Base-by-base conservation (phyloP, 1,139 yeast genomes). In the Geotrichum fermentans region DNA sequence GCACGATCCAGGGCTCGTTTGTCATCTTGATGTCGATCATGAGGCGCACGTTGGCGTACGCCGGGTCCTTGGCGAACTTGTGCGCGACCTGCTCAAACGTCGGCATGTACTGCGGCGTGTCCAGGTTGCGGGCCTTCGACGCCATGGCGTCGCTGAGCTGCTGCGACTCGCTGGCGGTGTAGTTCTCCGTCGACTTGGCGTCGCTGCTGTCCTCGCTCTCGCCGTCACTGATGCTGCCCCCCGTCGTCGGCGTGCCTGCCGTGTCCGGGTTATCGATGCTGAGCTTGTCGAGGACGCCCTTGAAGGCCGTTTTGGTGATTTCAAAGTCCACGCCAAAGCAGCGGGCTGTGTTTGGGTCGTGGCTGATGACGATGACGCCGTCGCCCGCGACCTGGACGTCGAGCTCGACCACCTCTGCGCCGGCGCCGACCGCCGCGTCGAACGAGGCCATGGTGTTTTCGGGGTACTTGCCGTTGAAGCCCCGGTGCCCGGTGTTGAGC, bases 11-110 rank as follows among this genome's bases (percentile, higher is more conserved):
- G 16, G 82, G 76, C 30, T 82, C 79, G 61, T 88, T 87, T 46
- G 78, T 75, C 18, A 79, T 71, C 67, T 92, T 92, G 59, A 90
- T 80, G 63, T 92, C 98, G 56, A 92, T 71, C 88, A 88, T 84
- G 49, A 88, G 65, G 56, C 73, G 73, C 20, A 74, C 64, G 43
- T 60, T 57, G 16, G 61, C 58, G 47, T 63, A 63, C 43, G 60
- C 63, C 35, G 56, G 64, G 51, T 77, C 75, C 3, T 65, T 59
- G 3, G 71, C 66, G 54, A 79, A 73, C 86, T 94, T 83, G 21
- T 67, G 58, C 13, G 87, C 70, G 1, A 85, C 70, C 14, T 83
- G 79, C 21, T 65, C 65, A 38, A 92, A 75, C 0, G 85, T 75
- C 18, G 89, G 74, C 68, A 90, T 74, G 13, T 69, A 70, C 56